Percentiles rank a stretch among this genome's conserved stretches.
Conservation (phyloP, 441 rosid species). For the Omphalea diandra region DNA sequence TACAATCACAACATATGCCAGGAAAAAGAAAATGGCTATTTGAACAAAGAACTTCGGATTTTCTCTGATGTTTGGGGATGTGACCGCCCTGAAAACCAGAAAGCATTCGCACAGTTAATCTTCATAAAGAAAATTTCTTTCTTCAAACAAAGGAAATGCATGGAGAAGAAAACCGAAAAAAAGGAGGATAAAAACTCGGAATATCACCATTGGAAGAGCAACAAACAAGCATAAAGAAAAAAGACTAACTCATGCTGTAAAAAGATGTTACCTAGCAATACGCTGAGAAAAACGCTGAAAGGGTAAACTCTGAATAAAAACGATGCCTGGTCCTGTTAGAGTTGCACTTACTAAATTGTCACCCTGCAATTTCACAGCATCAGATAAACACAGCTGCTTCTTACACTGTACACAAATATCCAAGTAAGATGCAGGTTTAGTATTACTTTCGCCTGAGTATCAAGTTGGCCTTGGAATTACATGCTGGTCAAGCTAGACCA, state of each 20-base stretch:
- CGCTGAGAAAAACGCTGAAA: constrained; percentile 89
- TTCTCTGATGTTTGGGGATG: constrained; percentile 99
- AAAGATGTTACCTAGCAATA: constrained; percentile 65
- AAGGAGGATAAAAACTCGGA: not conserved
- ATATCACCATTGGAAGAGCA: not conserved
- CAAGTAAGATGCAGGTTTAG: not conserved
- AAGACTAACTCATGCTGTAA: not conserved
- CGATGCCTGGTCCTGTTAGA: constrained; percentile 96
- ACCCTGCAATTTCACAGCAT: constrained; percentile 52
- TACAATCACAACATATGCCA: constrained; percentile 91
- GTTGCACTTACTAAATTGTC: constrained; percentile 81
- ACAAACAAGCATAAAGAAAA: too few species aligned
- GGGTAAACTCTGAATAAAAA: constrained; percentile 95
- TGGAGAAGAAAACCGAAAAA: not conserved
- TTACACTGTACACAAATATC: not conserved
- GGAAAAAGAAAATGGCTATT: constrained; percentile 82
- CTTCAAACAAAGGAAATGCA: not conserved
- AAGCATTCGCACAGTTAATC: constrained; percentile 11
- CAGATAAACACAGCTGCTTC: not conserved
- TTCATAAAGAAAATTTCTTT: not conserved
- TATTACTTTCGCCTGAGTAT: not conserved
- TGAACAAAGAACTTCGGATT: constrained; percentile 88
- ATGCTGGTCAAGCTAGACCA: not conserved
- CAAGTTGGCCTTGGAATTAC: not conserved
- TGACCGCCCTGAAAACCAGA: constrained; percentile 68